phyloP scores from a whole-genome alignment of 2,329 filamentous ascomycete species.

The Colletotrichum tabaci region DNA sequence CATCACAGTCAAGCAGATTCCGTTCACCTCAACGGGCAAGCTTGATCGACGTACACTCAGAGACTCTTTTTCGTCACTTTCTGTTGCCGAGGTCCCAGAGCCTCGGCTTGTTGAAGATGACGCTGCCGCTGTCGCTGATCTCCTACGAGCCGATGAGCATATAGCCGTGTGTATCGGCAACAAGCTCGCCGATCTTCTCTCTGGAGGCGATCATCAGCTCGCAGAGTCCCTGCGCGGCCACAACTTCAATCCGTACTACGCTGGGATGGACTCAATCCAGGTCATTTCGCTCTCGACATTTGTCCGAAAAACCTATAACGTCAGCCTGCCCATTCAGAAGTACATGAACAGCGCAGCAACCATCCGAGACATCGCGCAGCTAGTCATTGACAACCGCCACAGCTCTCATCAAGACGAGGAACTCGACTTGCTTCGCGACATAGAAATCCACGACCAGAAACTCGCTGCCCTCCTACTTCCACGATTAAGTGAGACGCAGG shows the following conservation, averaged over 20 bases:
- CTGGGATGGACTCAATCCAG: conserved; percentile 38
- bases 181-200: conserved; percentile 24
- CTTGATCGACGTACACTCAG: conserved; percentile 38
- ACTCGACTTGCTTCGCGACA: conserved; percentile 21
- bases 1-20: conserved; percentile 39
- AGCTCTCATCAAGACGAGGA: background rate
- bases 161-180: conserved; percentile 26
- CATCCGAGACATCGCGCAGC: conserved; percentile 23
- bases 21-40: conserved; percentile 44
- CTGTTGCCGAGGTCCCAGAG: background rate
- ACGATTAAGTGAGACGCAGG: background rate
- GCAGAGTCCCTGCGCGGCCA: conserved; percentile 9
- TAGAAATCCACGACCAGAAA: conserved; percentile 12
- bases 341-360: conserved; percentile 33
- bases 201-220: conserved; percentile 5
- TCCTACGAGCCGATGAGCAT: conserved; percentile 8
- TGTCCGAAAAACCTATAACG: conserved; percentile 17
- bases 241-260: conserved; percentile 33
- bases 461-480: conserved; percentile 4
- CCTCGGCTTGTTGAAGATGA: background rate
- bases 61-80: background rate
- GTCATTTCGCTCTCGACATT: conserved; percentile 32
- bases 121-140: background rate
- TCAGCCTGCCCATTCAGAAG: conserved; percentile 28
- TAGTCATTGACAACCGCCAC: conserved; percentile 15